Conservation (phyloP, 225 moss, liverwort and hornwort genomes). For the Straminergon stramineum region DNA sequence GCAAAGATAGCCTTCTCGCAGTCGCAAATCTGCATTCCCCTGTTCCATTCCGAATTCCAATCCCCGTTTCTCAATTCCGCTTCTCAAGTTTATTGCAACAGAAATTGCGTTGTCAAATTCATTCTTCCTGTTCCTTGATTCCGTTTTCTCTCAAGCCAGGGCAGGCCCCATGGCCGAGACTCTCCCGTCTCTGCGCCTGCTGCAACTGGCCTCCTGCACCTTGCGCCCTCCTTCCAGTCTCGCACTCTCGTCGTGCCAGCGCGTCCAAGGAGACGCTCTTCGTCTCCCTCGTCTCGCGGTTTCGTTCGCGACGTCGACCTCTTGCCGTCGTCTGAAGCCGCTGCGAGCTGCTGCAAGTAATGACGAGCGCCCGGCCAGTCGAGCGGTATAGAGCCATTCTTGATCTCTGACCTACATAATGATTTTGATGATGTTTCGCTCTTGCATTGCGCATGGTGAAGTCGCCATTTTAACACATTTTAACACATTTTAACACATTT, state of each 20-base stretch:
- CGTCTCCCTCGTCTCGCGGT: conserved; percentile 4
- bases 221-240: background rate
- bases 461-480: background rate
- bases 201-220: conserved; percentile 27
- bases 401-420: background rate
- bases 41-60: background rate
- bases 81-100: background rate
- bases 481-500: background rate
- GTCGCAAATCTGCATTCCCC: background rate
- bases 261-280: background rate
- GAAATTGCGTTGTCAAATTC: background rate
- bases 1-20: background rate
- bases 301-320: background rate
- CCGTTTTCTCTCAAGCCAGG: background rate
- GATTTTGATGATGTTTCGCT: background rate
- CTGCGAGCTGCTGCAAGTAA: conserved; percentile 12
- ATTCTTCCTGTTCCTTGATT: background rate
- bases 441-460: background rate
- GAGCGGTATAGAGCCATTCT: conserved; percentile 14
- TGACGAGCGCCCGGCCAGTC: conserved; percentile 16
- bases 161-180: conserved; percentile 19
- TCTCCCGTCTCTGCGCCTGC: conserved; percentile 22
- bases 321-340: background rate
- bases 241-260: conserved; percentile 1
- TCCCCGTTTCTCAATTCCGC: background rate